Evolutionary conservation across 352 stramenopile genomes (phyloP).

Genomic region (Pythium scleroteichum): DNA sequence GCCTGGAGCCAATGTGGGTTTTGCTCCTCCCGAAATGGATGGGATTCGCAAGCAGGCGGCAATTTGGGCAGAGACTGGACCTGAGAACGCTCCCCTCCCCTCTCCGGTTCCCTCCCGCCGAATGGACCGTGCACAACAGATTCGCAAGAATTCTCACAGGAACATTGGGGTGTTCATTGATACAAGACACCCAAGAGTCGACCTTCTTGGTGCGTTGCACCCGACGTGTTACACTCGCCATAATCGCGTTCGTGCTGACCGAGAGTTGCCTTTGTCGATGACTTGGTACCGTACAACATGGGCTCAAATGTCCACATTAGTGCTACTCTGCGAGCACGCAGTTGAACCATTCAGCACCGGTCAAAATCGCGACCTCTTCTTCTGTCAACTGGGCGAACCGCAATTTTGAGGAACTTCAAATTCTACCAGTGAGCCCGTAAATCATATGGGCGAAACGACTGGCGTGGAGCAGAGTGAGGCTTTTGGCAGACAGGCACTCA

Average conservation of each 20-base stretch:
- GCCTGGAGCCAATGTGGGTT: conserved; percentile 12
- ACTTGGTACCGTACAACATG: conserved; percentile 6
- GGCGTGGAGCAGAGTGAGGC: background rate
- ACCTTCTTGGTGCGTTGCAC: too few relatives aligned
- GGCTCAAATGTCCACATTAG: conserved; percentile 23
- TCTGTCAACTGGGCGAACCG: background rate
- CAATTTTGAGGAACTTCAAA: conserved; percentile 1
- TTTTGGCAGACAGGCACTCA: conserved; percentile 8
- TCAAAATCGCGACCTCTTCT: conserved; percentile 2
- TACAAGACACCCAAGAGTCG: too few relatives aligned
- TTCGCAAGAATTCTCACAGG: too few relatives aligned
- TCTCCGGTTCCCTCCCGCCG: background rate
- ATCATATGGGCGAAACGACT: conserved; percentile 10
- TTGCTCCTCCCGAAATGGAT: conserved; percentile 10
- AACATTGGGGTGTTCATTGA: too few relatives aligned
- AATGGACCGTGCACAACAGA: background rate
- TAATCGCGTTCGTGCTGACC: conserved; percentile 12
- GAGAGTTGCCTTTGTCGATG: conserved; percentile 12
- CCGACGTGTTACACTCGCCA: too few relatives aligned
- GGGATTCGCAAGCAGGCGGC: conserved; percentile 4
- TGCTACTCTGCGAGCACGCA: conserved; percentile 19
- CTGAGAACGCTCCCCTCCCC: background rate
- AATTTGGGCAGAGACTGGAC: background rate
- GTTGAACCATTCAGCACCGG: conserved; percentile 4
- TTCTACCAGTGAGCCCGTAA: conserved; percentile 2